Percentiles rank a stretch among this genome's conserved stretches.
Evolutionary conservation across 129 eudicot species (phyloP).

Genomic region (Arctium minus): DNA sequence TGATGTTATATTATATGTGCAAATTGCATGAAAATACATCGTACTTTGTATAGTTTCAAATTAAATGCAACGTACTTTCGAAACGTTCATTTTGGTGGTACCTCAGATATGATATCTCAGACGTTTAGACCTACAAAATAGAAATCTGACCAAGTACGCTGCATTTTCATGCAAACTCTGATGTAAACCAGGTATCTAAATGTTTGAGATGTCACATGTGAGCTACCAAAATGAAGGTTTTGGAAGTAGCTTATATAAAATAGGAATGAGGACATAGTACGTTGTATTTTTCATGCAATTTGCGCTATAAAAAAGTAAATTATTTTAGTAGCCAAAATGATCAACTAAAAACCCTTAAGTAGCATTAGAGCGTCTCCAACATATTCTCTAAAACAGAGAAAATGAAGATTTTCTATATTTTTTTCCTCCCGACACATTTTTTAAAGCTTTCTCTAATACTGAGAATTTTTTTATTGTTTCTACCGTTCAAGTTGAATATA

Average conservation of each 20-base stretch:
- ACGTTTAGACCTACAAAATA: neutral
- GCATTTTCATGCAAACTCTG: neutral
- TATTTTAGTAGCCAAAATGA: neutral
- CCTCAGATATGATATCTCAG: neutral
- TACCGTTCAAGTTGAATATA: too few relatives aligned
- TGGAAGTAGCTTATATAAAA: neutral
- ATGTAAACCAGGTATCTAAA: neutral
- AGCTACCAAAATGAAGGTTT: neutral
- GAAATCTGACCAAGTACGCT: neutral
- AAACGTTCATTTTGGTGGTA: neutral
- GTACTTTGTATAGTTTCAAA: neutral
- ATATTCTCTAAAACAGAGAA: neutral
- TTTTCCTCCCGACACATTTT: neutral
- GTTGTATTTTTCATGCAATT: neutral
- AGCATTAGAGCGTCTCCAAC: neutral
- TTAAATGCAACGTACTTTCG: neutral
- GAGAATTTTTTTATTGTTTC: too few relatives aligned
- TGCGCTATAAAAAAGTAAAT: neutral
- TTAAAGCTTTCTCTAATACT: neutral
- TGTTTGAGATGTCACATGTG: neutral
- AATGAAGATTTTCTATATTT: neutral
- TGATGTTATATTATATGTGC: neutral
- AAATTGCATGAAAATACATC: neutral
- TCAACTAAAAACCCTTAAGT: neutral
- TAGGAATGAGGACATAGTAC: neutral